A percentile compares a stretch with the other conserved stretches of the same genome.
These are phyloP conservation scores for Trichophyton mentagrophytes DNA, from an alignment of 2,329 filamentous ascomycete species.

Conservation along the genomic window DNA sequence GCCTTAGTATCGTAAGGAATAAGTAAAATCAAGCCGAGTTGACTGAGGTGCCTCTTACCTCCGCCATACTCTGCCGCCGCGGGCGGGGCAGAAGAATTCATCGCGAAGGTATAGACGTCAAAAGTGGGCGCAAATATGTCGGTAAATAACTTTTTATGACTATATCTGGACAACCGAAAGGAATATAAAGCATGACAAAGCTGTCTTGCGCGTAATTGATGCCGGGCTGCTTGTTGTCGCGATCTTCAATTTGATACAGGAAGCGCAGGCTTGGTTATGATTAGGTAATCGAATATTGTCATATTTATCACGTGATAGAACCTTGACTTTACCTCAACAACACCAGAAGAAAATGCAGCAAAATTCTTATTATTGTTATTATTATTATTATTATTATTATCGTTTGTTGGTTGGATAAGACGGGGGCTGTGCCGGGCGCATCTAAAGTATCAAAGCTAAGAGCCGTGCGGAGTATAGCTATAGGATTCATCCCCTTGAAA, in stretches of 20 bases:
- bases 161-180: neutral
- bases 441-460: too few species aligned
- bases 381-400: too few species aligned
- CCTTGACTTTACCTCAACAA: neutral
- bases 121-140: neutral
- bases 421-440: too few species aligned
- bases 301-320: neutral
- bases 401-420: too few species aligned
- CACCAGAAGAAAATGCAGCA: neutral
- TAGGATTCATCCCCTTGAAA: too few species aligned
- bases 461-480: too few species aligned
- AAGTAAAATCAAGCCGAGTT: conserved; percentile 1
- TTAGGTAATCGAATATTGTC: neutral
- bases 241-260: neutral
- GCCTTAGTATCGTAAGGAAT: neutral
- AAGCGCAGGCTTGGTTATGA: neutral
- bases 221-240: neutral
- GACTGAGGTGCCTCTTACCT: conserved; percentile 26
- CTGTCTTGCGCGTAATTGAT: conserved; percentile 4
- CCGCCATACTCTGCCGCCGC: conserved; percentile 38
- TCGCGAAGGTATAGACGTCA: conserved; percentile 10
- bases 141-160: neutral
- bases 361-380: too few species aligned
- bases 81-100: conserved; percentile 35
- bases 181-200: neutral